A percentile compares a stretch with the other conserved stretches of the same genome.
Evolutionary conservation across 352 stramenopile species (phyloP).

Genomic region (Pythium guiyangense): DNA sequence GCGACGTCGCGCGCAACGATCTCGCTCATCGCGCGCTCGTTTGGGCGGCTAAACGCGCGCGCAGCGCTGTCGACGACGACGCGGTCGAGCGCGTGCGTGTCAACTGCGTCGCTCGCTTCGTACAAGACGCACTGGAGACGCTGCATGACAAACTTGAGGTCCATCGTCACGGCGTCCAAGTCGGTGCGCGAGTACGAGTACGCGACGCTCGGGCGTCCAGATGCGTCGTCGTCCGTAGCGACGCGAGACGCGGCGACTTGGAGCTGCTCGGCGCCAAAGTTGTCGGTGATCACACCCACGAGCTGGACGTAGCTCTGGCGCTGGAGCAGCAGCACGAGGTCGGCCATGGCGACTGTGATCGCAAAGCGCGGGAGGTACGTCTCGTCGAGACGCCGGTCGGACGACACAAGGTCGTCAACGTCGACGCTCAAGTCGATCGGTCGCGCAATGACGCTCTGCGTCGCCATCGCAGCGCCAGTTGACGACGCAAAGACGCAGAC

Average conservation of each 20-base stretch:
- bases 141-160: constrained; percentile 57
- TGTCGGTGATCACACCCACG: constrained; percentile 58
- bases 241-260: constrained; percentile 11
- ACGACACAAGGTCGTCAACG: constrained; percentile 64
- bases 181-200: constrained; percentile 74
- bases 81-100: not conserved
- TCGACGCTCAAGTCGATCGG: constrained; percentile 52
- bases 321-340: constrained; percentile 20
- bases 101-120: constrained; percentile 10
- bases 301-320: constrained; percentile 52
- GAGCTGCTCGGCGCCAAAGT: constrained; percentile 69
- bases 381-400: constrained; percentile 30
- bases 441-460: constrained; percentile 22
- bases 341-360: constrained; percentile 28
- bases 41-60: constrained; percentile 2
- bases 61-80: constrained; percentile 1
- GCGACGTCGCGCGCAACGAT: constrained; percentile 13
- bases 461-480: not conserved
- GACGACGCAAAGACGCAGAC: not conserved
- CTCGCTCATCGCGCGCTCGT: constrained; percentile 7
- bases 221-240: constrained; percentile 5
- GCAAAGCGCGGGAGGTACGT: constrained; percentile 58
- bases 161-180: constrained; percentile 62
- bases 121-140: constrained; percentile 43
- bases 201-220: constrained; percentile 48